These are phyloP conservation scores for Phytophthora cryptogea DNA, from an alignment of 352 stramenopile genomes.

Conservation along the genomic window DNA sequence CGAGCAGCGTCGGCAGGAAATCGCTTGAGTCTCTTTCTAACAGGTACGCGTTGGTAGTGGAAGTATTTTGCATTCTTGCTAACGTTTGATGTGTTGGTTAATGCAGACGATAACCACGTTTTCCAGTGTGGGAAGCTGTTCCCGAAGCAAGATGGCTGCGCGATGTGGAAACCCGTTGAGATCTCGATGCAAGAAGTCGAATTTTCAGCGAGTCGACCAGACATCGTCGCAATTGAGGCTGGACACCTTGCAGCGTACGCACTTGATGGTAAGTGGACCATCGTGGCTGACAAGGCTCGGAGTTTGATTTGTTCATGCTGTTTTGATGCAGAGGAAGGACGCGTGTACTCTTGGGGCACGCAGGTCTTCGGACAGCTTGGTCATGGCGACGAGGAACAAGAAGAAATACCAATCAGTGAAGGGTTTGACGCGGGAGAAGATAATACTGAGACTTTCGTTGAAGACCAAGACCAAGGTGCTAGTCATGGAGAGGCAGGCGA, in stretches of 20 bases:
- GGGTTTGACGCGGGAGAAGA: conserved; percentile 3
- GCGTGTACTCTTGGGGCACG: conserved; percentile 63
- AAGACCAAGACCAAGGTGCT: background rate
- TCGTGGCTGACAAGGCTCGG: background rate
- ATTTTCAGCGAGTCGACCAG: conserved; percentile 7
- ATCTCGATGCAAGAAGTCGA: conserved; percentile 21
- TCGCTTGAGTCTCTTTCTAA: conserved; percentile 68
- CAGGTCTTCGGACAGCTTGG: conserved; percentile 65
- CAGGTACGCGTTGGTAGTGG: conserved; percentile 19
- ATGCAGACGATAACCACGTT: conserved; percentile 39
- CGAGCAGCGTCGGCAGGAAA: conserved; percentile 53
- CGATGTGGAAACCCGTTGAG: conserved; percentile 56
- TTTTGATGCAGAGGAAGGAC: conserved; percentile 38
- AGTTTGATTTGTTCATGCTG: background rate
- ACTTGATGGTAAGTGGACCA: conserved; percentile 43
- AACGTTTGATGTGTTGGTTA: conserved; percentile 5
- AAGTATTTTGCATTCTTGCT: background rate
- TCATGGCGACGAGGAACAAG: conserved; percentile 30
- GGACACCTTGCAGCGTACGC: conserved; percentile 62
- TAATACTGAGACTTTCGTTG: background rate
- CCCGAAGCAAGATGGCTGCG: conserved; percentile 53
- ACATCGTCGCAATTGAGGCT: conserved; percentile 48
- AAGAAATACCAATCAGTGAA: background rate
- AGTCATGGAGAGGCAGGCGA: conserved; percentile 2
- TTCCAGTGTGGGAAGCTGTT: conserved; percentile 60